Percentiles rank a stretch among this genome's conserved stretches.
Conservation (phyloP, 352 stramenopile species). For the Phytophthora constricta region DNA sequence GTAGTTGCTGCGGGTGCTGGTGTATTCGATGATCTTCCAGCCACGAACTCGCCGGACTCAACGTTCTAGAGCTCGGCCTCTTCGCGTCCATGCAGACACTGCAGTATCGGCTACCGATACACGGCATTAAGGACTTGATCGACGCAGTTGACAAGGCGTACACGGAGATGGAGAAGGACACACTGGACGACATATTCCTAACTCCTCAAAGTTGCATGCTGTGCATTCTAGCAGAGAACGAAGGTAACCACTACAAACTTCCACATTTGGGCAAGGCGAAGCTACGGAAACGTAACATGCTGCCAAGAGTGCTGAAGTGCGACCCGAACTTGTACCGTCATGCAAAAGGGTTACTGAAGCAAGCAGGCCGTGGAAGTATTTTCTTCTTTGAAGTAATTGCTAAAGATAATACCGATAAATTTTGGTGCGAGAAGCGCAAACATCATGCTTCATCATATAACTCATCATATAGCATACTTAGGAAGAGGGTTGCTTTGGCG, state of each 20-base stretch:
- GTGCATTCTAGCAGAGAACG: not conserved
- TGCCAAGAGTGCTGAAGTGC: not conserved
- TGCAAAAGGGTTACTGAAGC: too few species aligned
- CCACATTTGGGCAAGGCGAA: conserved; percentile 4
- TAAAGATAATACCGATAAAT: too few species aligned
- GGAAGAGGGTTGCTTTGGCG: too few species aligned
- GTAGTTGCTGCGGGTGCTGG: conserved; percentile 12
- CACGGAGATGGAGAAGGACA: not conserved
- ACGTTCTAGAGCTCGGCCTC: not conserved
- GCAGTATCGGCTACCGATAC: not conserved
- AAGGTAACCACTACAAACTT: conserved; percentile 9
- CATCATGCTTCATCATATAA: too few species aligned
- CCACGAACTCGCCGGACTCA: not conserved
- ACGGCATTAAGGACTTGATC: not conserved
- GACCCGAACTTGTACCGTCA: not conserved
- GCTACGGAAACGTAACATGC: not conserved
- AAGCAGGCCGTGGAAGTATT: too few species aligned
- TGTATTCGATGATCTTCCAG: conserved; percentile 26
- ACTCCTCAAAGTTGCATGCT: conserved; percentile 7
- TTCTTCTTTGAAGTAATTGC: too few species aligned
- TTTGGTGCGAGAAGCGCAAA: too few species aligned
- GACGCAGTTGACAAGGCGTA: not conserved
- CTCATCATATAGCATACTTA: too few species aligned
- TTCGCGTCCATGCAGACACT: not conserved
- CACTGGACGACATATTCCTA: not conserved